Evolutionary conservation across 345 rosid genomes (phyloP).

Genomic region (Gossypium anomalum): DNA sequence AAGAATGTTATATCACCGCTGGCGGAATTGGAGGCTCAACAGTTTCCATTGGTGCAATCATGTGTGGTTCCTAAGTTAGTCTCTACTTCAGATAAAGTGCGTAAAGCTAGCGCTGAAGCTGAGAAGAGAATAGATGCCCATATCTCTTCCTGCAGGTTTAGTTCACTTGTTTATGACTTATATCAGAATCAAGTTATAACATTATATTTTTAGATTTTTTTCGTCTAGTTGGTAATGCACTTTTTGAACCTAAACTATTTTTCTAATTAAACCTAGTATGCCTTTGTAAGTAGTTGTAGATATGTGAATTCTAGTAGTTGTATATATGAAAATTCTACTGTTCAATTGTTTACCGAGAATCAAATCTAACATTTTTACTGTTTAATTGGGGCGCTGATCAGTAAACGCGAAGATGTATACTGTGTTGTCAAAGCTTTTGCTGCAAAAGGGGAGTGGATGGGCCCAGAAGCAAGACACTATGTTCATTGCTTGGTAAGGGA

Average conservation of each 20-base stretch:
- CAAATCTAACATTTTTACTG: slow-evolving; percentile 20
- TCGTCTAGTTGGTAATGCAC: background rate
- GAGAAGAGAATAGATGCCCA: slow-evolving; percentile 70
- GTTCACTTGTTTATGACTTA: slow-evolving; percentile 3
- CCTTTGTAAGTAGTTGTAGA: background rate
- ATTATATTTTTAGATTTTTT: background rate
- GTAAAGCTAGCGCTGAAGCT: slow-evolving; percentile 78
- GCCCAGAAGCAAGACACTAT: slow-evolving; percentile 55
- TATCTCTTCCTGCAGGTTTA: slow-evolving; percentile 62
- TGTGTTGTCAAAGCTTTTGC: slow-evolving; percentile 60
- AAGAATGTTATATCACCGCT: slow-evolving; percentile 64
- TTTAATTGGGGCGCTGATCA: slow-evolving; percentile 46
- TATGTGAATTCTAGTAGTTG: background rate
- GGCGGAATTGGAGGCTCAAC: slow-evolving; percentile 73
- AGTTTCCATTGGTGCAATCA: slow-evolving; percentile 65
- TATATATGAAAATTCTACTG: background rate
- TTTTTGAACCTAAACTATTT: background rate
- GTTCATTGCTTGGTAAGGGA: slow-evolving; percentile 74
- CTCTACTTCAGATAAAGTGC: slow-evolving; percentile 48
- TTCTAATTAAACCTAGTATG: background rate
- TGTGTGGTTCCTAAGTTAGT: slow-evolving; percentile 74
- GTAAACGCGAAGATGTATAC: slow-evolving; percentile 82
- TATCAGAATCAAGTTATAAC: background rate
- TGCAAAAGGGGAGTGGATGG: slow-evolving; percentile 52
- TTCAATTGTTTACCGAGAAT: slow-evolving; percentile 4